Conservation (phyloP, 225 moss, liverwort and hornwort genomes). For the Anthoceros angustus region DNA sequence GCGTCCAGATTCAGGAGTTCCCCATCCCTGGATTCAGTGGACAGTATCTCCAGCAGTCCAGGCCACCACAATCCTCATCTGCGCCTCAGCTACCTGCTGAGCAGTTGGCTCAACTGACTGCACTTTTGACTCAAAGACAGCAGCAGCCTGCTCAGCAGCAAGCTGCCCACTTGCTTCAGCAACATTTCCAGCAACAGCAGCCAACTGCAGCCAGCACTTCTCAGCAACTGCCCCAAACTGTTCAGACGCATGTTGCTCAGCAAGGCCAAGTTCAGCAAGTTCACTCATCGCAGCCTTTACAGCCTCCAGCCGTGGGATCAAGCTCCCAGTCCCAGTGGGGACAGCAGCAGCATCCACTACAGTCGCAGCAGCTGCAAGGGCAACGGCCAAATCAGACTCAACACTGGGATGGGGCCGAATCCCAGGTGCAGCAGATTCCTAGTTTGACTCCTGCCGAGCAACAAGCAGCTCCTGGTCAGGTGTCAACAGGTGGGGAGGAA, state of each 20-base stretch:
- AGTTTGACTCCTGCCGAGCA: constrained; percentile 28
- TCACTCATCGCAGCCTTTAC: constrained; percentile 16
- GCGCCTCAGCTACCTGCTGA: constrained; percentile 9
- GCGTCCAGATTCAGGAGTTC: constrained; percentile 14
- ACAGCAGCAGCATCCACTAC: constrained; percentile 24
- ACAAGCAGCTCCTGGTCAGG: constrained; percentile 27
- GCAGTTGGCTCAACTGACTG: constrained; percentile 9
- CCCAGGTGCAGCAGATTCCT: constrained; percentile 7
- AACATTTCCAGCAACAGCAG: constrained; percentile 14
- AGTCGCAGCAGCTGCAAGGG: constrained; percentile 14
- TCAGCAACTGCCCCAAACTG: neutral
- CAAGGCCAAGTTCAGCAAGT: constrained; percentile 27
- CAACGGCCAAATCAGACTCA: constrained; percentile 4
- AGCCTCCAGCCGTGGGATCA: constrained; percentile 9
- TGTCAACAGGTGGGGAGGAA: constrained; percentile 22
- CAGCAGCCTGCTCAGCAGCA: constrained; percentile 15
- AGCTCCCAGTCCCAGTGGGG: constrained; percentile 41
- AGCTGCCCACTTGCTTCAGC: constrained; percentile 9
- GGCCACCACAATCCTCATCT: constrained; percentile 19
- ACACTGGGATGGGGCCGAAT: constrained; percentile 16
- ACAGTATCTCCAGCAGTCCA: constrained; percentile 9
- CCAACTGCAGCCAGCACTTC: neutral
- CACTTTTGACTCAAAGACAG: constrained; percentile 2
- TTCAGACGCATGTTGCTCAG: neutral
- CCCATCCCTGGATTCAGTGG: constrained; percentile 16